A percentile compares a stretch with the other conserved stretches of the same genome.
Evolutionary conservation across 192 early-diverging fungal genomes (phyloP).

Genomic region (Coemansia furcata): DNA sequence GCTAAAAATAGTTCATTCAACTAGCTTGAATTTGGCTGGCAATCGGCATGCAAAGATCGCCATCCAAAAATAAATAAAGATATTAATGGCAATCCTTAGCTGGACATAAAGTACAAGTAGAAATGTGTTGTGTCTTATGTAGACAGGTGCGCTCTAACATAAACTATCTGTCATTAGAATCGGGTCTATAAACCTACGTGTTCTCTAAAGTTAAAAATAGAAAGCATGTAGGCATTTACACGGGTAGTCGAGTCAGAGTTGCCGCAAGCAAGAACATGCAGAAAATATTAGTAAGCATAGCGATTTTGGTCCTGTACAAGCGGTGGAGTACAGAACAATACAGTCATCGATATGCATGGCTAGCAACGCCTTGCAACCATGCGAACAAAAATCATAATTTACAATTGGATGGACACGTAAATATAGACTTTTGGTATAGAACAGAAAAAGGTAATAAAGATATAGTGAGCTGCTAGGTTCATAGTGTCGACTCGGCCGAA

Average conservation of each 20-base stretch:
- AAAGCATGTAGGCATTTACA: neutral
- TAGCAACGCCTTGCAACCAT: neutral
- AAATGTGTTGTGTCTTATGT: neutral
- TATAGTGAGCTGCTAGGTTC: neutral
- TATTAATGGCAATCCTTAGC: neutral
- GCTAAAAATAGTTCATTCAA: neutral
- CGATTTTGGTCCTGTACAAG: neutral
- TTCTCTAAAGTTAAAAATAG: neutral
- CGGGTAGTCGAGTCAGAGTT: neutral
- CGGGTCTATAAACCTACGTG: neutral
- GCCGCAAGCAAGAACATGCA: neutral
- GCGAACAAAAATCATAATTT: neutral
- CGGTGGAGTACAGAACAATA: neutral
- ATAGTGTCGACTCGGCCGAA: neutral
- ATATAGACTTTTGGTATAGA: neutral
- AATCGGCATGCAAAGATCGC: neutral
- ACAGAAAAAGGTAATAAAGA: neutral
- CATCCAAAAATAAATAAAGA: slow-evolving; percentile 1
- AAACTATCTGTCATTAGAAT: neutral
- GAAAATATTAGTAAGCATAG: neutral
- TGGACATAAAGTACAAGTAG: neutral
- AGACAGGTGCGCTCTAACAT: neutral
- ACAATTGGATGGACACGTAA: neutral
- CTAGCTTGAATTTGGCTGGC: neutral
- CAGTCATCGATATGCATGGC: neutral